phyloP scores from a whole-genome alignment of 441 rosid genomes.

The Biscutella laevigata region DNA sequence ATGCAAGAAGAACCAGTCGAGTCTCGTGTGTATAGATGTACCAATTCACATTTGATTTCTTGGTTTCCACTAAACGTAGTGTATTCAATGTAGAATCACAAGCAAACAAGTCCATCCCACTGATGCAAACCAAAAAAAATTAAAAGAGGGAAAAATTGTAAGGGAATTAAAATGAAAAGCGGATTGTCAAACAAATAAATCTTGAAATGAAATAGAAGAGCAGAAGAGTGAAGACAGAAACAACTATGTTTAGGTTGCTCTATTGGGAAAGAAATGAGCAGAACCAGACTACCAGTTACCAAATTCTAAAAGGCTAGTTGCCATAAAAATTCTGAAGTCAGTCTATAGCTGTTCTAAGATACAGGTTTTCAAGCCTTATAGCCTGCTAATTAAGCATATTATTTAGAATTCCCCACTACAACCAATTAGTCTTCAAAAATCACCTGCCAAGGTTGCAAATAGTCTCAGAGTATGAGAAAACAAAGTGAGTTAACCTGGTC shows the following conservation, averaged over 20 bases:
- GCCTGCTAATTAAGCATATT: not conserved
- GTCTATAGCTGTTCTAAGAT: not conserved
- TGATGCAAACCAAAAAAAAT: conserved; percentile 25
- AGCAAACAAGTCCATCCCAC: conserved; percentile 87
- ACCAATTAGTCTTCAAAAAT: not conserved
- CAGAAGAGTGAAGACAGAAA: conserved; percentile 9
- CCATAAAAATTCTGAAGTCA: not conserved
- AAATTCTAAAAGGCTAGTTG: conserved; percentile 6
- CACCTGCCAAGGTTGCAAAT: conserved; percentile 3
- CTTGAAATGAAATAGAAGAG: conserved; percentile 5
- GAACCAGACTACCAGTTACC: not conserved
- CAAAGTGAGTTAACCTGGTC: conserved; percentile 53
- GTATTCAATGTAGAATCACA: conserved; percentile 49
- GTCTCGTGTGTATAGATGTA: conserved; percentile 89
- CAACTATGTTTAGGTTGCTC: conserved; percentile 3
- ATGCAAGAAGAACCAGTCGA: conserved; percentile 93
- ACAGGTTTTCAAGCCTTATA: not conserved
- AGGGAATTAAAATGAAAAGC: conserved; percentile 9
- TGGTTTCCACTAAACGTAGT: conserved; percentile 73
- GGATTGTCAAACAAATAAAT: not conserved
- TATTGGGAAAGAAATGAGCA: not conserved
- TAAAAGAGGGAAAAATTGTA: conserved; percentile 1
- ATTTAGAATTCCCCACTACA: not conserved
- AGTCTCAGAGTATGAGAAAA: not conserved
- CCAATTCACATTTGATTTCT: conserved; percentile 66